Evolutionary conservation across 768 basidiomycete genomes (phyloP), one percentile per base, ranked within the genome.

Genomic region (Hirschioporus abietinus): DNA sequence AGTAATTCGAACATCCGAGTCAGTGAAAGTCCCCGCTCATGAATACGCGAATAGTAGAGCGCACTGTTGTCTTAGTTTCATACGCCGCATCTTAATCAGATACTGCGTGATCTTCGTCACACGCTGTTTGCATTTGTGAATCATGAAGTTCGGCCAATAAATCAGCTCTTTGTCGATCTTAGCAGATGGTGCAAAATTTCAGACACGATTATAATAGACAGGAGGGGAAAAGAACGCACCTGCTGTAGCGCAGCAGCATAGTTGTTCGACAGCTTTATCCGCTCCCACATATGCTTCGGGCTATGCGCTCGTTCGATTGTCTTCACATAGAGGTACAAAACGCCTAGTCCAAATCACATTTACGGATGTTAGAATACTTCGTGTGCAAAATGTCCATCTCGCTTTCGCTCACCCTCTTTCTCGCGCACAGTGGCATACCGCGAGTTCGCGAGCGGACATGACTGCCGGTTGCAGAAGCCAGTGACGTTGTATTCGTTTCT

Each of bases 101-200:
- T 98, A 99, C 76, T 99, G 97, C 0, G 96, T 99, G 72, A 99
- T 98, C 81, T 99, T 99, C 12, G 97, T 99, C 34, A 98, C 84
- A 60, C 97, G 88, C 79, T 99, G 97, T 83, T 99, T 99, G 86
- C 97, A 99, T 80, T 98, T 99, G 82, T 98, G 97, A 65, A 95
- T 91, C 35, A 88, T 88, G 77, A 96, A 99, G 72, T 95, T 95
- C 4, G 97, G 96, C 97, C 97, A 99, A 76, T 98, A 94, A n/a
- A 95, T 84, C 68, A 99, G 85, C 74, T 99, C 94, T 64, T 83
- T 84, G 81, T 99, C 97, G 73, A 99, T 96, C 96, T 99, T 70
- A 34, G 25, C 18, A 63, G 0, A 36, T 20, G 17, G 18, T 57
- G 57, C 9, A 58, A 60, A 23, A 36, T 52, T n/a, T 23, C 64